Evolutionary conservation across 192 early-diverging fungal genomes (phyloP).

Genomic region (Gryganskiella cystojenkinii): DNA sequence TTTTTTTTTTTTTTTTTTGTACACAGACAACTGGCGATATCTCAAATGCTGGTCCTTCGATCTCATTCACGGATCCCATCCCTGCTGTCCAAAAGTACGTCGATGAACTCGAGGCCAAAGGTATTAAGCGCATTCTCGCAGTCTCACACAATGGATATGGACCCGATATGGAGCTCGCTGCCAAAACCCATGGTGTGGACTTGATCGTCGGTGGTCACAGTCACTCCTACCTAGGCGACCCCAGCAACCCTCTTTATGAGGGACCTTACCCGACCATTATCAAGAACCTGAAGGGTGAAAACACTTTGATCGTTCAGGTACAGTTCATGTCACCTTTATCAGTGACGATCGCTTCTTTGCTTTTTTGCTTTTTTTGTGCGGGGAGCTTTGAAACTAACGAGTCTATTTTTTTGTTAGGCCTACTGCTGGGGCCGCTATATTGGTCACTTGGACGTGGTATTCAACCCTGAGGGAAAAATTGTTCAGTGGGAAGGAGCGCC

Average conservation of each 20-base stretch:
- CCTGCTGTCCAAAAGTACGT: conserved; percentile 70
- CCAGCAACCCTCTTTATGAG: conserved; percentile 55
- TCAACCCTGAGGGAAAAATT: conserved; percentile 66
- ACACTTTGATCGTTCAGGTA: conserved; percentile 77
- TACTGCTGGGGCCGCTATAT: conserved; percentile 71
- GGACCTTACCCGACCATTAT: conserved; percentile 80
- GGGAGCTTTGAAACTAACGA: not conserved
- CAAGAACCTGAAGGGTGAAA: conserved; percentile 69
- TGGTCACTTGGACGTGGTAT: conserved; percentile 69
- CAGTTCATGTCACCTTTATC: conserved; percentile 14
- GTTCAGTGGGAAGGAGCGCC: conserved; percentile 67
- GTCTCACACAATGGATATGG: conserved; percentile 81
- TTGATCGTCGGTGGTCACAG: conserved; percentile 83
- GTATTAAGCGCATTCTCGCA: conserved; percentile 73
- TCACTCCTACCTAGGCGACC: conserved; percentile 73
- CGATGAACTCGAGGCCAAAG: conserved; percentile 65
- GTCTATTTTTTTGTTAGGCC: conserved; percentile 29
- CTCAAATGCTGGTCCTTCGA: conserved; percentile 57
- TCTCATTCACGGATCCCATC: conserved; percentile 69
- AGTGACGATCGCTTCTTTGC: not conserved
- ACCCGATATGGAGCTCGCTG: conserved; percentile 73
- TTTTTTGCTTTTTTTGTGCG: not conserved
- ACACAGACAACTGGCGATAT: conserved; percentile 64
- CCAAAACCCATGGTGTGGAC: conserved; percentile 64
- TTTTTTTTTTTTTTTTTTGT: not conserved